A percentile compares a stretch with the other conserved stretches of the same genome.
These are phyloP conservation scores for Chamaecyparis obtusa DNA, from an alignment of 75 land plant genomes.

Conservation along the genomic window DNA sequence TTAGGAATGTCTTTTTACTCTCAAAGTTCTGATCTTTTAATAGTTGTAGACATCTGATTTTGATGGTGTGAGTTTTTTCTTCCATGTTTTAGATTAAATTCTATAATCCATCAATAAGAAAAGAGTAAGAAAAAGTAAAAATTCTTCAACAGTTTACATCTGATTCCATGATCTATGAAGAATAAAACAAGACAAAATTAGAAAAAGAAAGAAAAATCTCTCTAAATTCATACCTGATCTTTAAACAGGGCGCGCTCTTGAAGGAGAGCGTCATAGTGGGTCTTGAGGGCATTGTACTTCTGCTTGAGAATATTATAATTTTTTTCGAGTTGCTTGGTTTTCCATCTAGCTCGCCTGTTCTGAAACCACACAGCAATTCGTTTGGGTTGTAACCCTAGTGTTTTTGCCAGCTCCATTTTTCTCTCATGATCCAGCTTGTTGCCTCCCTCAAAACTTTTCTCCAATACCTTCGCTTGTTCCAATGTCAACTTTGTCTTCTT, in stretches of 20 bases:
- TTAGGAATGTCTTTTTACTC: no score
- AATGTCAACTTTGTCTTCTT: slow-evolving; percentile 2
- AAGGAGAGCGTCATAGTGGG: not conserved
- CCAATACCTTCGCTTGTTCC: not conserved
- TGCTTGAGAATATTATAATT: slow-evolving; percentile 30
- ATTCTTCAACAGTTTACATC: no score
- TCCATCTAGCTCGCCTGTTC: slow-evolving; percentile 31
- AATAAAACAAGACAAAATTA: no score
- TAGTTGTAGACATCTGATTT: no score
- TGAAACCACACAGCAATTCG: slow-evolving; percentile 44
- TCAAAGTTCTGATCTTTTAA: no score
- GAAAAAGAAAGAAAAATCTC: no score
- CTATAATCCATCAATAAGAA: no score
- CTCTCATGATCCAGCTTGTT: slow-evolving; percentile 13
- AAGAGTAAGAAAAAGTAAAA: no score
- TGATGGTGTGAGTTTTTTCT: no score
- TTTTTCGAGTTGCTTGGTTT: slow-evolving; percentile 16
- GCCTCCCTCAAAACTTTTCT: slow-evolving; percentile 8
- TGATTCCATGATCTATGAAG: no score
- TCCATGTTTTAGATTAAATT: no score
- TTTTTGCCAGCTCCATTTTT: slow-evolving; percentile 25
- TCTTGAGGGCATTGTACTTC: slow-evolving; percentile 14
- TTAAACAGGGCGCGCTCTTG: not conserved
- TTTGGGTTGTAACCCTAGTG: slow-evolving; percentile 31
- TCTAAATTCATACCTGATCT: not conserved